A percentile compares a stretch with the other conserved stretches of the same genome.
These are phyloP conservation scores for Kewa caespitosa DNA, from an alignment of 179 eudicot species.

Conservation along the genomic window DNA sequence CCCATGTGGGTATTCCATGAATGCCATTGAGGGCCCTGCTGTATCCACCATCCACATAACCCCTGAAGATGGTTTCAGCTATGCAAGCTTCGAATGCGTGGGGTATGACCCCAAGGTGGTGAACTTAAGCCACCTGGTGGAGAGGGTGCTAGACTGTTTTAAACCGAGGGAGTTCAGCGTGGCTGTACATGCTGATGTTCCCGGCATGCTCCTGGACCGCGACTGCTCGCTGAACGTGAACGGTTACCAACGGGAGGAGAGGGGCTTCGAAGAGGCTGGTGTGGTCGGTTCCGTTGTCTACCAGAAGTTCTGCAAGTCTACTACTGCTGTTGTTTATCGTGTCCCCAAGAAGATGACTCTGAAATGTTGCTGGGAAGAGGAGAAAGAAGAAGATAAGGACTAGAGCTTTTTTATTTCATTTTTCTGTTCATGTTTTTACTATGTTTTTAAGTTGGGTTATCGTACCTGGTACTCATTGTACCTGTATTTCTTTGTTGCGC, in stretches of 20 bases:
- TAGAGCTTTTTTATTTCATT: slow-evolving; percentile 12
- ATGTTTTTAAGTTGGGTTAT: too few species aligned
- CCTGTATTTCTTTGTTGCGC: too few species aligned
- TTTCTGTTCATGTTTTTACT: background rate
- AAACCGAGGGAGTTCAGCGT: slow-evolving; percentile 67
- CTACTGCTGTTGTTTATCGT: slow-evolving; percentile 23
- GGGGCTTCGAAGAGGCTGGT: slow-evolving; percentile 41
- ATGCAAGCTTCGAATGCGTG: slow-evolving; percentile 77
- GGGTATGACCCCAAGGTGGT: slow-evolving; percentile 50
- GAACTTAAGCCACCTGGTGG: slow-evolving; percentile 46
- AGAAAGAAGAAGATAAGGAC: slow-evolving; percentile 37
- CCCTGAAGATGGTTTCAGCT: slow-evolving; percentile 88
- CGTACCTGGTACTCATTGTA: too few species aligned
- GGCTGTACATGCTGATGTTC: slow-evolving; percentile 55
- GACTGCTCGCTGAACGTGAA: slow-evolving; percentile 33
- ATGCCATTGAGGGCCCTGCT: slow-evolving; percentile 63
- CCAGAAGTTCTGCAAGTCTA: slow-evolving; percentile 48
- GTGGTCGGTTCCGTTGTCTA: slow-evolving; percentile 46
- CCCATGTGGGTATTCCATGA: slow-evolving; percentile 88
- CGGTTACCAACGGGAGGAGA: slow-evolving; percentile 58
- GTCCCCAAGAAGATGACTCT: slow-evolving; percentile 44
- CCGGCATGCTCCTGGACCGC: slow-evolving; percentile 22
- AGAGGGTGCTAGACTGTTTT: slow-evolving; percentile 72
- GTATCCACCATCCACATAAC: slow-evolving; percentile 79
- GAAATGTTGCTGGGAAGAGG: slow-evolving; percentile 43